Conservation (phyloP, 768 basidiomycete species). For the Lactarius akahatsu region DNA sequence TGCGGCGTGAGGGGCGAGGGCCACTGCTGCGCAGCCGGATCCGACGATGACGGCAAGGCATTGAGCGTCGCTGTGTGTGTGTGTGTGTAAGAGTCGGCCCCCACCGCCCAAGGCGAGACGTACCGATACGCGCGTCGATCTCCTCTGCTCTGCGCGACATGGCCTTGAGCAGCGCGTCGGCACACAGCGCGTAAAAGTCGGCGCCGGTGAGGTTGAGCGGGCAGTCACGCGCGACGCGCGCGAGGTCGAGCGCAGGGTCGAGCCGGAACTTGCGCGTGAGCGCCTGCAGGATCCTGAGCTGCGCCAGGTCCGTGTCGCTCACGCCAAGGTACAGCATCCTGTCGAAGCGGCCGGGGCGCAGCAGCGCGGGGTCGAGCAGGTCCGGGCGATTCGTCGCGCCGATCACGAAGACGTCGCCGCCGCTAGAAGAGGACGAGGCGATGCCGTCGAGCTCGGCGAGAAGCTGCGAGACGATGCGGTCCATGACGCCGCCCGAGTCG, state of each 20-base stretch:
- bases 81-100: no score
- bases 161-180: slow-evolving; percentile 93
- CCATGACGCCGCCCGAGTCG: slow-evolving; percentile 97
- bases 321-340: slow-evolving; percentile 94
- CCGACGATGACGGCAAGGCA: slow-evolving; percentile 40
- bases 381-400: slow-evolving; percentile 96
- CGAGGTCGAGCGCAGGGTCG: slow-evolving; percentile 63
- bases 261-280: slow-evolving; percentile 91
- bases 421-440: slow-evolving; percentile 45
- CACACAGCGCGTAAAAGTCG: slow-evolving; percentile 96
- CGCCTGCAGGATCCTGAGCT: slow-evolving; percentile 83
- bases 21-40: slow-evolving; percentile 35
- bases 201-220: slow-evolving; percentile 96
- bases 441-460: slow-evolving; percentile 94
- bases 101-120: slow-evolving; percentile 27
- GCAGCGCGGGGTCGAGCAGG: slow-evolving; percentile 81
- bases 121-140: slow-evolving; percentile 75
- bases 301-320: slow-evolving; percentile 81
- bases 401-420: slow-evolving; percentile 84
- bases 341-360: slow-evolving; percentile 93
- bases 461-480: slow-evolving; percentile 93
- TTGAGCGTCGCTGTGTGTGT: slow-evolving; percentile 43
- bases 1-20: slow-evolving; percentile 79
- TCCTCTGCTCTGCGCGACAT: slow-evolving; percentile 85
- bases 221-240: slow-evolving; percentile 64